Evolutionary conservation across 2,329 filamentous ascomycete genomes (phyloP), one percentile per base, ranked within the genome.

Genomic region (Tolypocladium ophioglossoides): DNA sequence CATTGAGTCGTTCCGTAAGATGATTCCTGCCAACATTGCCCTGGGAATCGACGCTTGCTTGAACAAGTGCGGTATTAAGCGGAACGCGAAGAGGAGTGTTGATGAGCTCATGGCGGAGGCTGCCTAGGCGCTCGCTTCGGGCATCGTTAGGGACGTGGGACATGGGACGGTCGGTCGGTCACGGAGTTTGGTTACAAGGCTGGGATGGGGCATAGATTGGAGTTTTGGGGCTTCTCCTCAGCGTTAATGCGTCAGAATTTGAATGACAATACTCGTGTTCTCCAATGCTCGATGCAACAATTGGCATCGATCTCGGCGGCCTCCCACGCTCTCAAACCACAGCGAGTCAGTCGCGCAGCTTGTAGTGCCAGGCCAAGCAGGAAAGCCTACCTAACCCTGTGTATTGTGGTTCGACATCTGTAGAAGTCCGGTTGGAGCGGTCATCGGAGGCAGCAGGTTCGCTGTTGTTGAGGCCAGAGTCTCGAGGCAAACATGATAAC

Each of bases 31-130:
- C 8, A 78, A 76, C 56, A 68, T 82, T 52, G 78, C 78, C 3
- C 64, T 73, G 32, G 77, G 76, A 54, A 73, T 81, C 32, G 75
- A 80, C 54, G 62, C 66, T 20, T 83, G 79, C 62, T 59, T 80
- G 57, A 66, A 68, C 54, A 76, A 71, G 64, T 82, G 78, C 60
- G 67, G 67, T 32, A 71, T 76, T 49, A 57, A 65, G 57, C 67
- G 70, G 22, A 69, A 69, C 50, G 61, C 59, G 1, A 69, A 68
- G 64, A 59, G 67, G 7, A 59, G 61, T 40, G n/a, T 66, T 24
- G 55, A 59, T 38, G 59, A 63, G 51, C 52, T 66, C 16, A n/a
- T 47, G 24, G 24, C 44, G 11, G 44, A 47, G 27, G 24, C 44
- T 47, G 24, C 16, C 16, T 47, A 47, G 6, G 24, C 10, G 8